Percentiles rank a stretch among this genome's conserved stretches.
Evolutionary conservation across 2,329 filamentous ascomycete species (phyloP).

Genomic region (Fusarium subglutinans): DNA sequence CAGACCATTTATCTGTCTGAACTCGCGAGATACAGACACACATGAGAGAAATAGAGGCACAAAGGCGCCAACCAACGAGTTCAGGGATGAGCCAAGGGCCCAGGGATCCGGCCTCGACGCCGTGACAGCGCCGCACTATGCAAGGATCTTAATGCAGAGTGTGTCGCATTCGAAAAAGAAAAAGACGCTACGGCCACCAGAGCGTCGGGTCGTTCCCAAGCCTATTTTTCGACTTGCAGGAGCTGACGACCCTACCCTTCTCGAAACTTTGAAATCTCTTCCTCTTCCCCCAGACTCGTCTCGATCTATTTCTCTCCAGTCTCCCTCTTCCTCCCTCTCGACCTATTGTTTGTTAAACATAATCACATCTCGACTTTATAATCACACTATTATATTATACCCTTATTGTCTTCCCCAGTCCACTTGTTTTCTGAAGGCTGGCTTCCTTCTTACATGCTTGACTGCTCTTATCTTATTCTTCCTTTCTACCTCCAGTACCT

Average conservation of each 20-base stretch:
- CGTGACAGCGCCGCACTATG: conserved; percentile 36
- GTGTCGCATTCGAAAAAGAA: conserved; percentile 37
- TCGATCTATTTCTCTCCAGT: conserved; percentile 25
- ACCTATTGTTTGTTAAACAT: conserved; percentile 21
- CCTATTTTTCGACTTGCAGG: conserved; percentile 28
- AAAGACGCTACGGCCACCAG: conserved; percentile 43
- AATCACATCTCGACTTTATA: conserved; percentile 11
- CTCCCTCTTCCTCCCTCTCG: conserved; percentile 15
- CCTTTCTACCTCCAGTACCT: conserved; percentile 3
- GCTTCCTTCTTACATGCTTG: conserved; percentile 35
- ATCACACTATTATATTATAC: conserved; percentile 20
- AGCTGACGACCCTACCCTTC: conserved; percentile 31
- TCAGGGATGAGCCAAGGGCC: conserved; percentile 30
- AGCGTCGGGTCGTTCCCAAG: conserved; percentile 38
- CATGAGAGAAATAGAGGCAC: conserved; percentile 5
- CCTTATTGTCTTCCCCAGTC: conserved; percentile 24
- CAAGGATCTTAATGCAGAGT: conserved; percentile 40
- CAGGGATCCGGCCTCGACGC: conserved; percentile 30
- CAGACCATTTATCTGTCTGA: conserved; percentile 11
- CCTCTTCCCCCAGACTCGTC: conserved; percentile 25
- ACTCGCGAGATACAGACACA: conserved; percentile 13
- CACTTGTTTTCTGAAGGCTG: conserved; percentile 39
- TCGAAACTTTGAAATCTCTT: conserved; percentile 39
- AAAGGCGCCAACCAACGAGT: conserved; percentile 2
- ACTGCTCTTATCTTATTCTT: conserved; percentile 17